These are phyloP conservation scores for Orbilia javanica DNA, from an alignment of 2,329 filamentous ascomycete genomes.

Conservation along the genomic window DNA sequence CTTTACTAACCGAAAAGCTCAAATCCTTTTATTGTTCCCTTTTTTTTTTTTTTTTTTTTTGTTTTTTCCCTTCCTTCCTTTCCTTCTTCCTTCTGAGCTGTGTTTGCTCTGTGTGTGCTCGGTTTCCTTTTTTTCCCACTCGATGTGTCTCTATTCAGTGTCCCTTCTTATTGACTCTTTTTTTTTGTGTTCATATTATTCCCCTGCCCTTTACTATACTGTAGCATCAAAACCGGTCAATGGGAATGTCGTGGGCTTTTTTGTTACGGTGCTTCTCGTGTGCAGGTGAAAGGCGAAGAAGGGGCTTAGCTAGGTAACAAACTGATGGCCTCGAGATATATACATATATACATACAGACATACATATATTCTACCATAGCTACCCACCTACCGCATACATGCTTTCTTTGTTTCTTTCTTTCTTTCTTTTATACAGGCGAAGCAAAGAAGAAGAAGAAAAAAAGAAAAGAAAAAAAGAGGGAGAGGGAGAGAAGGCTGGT, in stretches of 20 bases:
- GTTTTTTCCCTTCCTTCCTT: neutral
- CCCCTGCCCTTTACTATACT: constrained; percentile 22
- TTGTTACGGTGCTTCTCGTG: constrained; percentile 5
- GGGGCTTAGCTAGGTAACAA: neutral
- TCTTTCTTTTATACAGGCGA: neutral
- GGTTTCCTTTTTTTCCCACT: neutral
- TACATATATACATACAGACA: too few relatives aligned
- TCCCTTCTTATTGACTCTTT: neutral
- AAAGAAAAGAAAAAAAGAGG: neutral
- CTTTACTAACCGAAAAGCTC: constrained; percentile 44
- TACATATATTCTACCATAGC: too few relatives aligned
- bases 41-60: neutral
- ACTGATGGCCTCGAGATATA: neutral
- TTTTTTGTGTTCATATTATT: constrained; percentile 18
- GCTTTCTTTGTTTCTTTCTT: too few relatives aligned
- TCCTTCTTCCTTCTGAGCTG: too few relatives aligned
- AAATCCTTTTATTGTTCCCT: neutral
- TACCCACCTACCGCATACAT: too few relatives aligned
- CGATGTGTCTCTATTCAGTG: constrained; percentile 1
- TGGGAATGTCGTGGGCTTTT: constrained; percentile 41
- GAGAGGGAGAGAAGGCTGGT: too few relatives aligned
- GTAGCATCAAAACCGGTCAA: constrained; percentile 46
- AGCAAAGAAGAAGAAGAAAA: neutral
- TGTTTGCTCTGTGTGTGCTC: neutral
- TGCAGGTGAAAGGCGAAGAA: neutral